These are phyloP conservation scores for Chaetomiaceae sp. DNA, from an alignment of 2,329 filamentous ascomycete genomes.

Conservation along the genomic window DNA sequence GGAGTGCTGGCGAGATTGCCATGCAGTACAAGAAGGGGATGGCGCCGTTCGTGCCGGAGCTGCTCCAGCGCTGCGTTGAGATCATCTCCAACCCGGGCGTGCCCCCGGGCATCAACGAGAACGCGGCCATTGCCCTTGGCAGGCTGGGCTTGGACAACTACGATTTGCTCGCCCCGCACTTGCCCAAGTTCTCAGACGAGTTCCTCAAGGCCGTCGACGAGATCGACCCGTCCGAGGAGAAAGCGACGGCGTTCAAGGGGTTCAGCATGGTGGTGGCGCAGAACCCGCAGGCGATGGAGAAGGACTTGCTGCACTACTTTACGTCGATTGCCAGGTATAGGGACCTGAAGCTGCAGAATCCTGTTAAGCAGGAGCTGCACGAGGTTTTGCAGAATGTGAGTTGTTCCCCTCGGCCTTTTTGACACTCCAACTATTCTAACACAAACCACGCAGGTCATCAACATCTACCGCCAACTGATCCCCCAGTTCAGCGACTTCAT, in stretches of 20 bases:
- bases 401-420: constrained; percentile 5
- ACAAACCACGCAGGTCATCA: constrained; percentile 40
- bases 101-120: constrained; percentile 83
- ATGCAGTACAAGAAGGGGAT: constrained; percentile 72
- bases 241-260: constrained; percentile 86
- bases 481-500: constrained; percentile 55
- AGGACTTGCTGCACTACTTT: constrained; percentile 77
- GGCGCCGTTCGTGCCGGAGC: constrained; percentile 68
- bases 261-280: constrained; percentile 79
- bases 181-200: constrained; percentile 73
- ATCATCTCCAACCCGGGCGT: constrained; percentile 84
- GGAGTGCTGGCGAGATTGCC: constrained; percentile 90
- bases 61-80: constrained; percentile 71
- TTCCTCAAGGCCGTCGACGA: constrained; percentile 80
- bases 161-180: constrained; percentile 69
- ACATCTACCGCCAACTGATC: constrained; percentile 54
- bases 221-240: constrained; percentile 86
- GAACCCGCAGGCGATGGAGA: constrained; percentile 91
- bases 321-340: constrained; percentile 74
- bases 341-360: constrained; percentile 55
- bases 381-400: constrained; percentile 72
- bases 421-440: too few relatives aligned
- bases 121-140: constrained; percentile 88
- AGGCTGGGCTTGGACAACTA: constrained; percentile 77
- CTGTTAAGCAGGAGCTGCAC: constrained; percentile 60